Evolutionary conservation across 257 asterid species (phyloP).

Genomic region (Linderniella brevidens): DNA sequence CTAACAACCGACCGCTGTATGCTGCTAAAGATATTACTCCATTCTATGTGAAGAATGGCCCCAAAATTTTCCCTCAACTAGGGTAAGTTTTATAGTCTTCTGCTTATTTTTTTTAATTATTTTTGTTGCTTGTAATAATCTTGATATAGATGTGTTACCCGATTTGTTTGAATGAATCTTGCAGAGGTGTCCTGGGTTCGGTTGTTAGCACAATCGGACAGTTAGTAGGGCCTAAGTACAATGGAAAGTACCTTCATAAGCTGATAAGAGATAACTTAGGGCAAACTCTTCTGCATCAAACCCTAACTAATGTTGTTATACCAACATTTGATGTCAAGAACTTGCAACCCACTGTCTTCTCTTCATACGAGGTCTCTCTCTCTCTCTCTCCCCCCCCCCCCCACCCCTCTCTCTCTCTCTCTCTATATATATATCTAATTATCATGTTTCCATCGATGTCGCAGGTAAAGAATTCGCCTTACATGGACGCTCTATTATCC

Average conservation of each 20-base stretch:
- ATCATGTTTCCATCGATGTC: background rate
- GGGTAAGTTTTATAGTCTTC: conserved; percentile 6
- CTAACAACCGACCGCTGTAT: conserved; percentile 23
- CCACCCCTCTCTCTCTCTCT: background rate
- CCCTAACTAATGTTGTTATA: conserved; percentile 33
- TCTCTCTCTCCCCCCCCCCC: too few species aligned
- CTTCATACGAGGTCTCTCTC: conserved; percentile 23
- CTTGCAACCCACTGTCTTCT: conserved; percentile 36
- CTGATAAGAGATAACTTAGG: conserved; percentile 20
- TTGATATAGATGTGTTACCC: background rate
- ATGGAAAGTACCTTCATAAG: conserved; percentile 27
- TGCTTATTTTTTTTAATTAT: background rate
- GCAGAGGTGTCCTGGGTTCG: conserved; percentile 26
- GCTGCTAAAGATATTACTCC: conserved; percentile 41
- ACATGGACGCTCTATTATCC: conserved; percentile 28
- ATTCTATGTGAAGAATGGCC: conserved; percentile 25
- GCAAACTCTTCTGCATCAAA: conserved; percentile 21
- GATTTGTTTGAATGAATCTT: background rate
- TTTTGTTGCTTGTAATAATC: too few species aligned
- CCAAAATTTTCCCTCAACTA: conserved; percentile 23
- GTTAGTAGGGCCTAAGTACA: conserved; percentile 26
- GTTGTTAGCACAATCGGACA: conserved; percentile 3
- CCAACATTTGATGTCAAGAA: conserved; percentile 38
- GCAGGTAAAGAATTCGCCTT: conserved; percentile 22
- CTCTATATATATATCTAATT: too few species aligned